These are phyloP conservation scores for Melastoma candidum DNA, from an alignment of 441 rosid genomes.

Conservation along the genomic window DNA sequence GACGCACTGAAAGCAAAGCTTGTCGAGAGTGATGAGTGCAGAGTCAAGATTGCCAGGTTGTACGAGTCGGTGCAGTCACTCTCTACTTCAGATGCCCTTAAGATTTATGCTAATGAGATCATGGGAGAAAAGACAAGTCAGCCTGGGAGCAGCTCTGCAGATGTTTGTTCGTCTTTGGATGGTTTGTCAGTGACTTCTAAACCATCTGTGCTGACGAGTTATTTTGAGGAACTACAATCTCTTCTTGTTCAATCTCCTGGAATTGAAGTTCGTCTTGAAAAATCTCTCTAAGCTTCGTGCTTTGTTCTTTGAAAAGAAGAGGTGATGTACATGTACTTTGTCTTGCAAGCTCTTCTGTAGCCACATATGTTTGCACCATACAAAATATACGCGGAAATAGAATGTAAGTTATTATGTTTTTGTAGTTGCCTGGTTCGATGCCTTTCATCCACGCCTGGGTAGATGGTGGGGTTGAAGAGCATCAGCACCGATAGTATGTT, in stretches of 20 bases:
- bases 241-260: slow-evolving; percentile 44
- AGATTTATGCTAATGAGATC: slow-evolving; percentile 32
- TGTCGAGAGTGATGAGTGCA: slow-evolving; percentile 36
- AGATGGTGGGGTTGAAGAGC: no score
- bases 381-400: no score
- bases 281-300: neutral
- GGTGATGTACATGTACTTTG: no score
- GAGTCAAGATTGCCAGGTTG: slow-evolving; percentile 30
- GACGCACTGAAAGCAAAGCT: slow-evolving; percentile 38
- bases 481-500: no score
- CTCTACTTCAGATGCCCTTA: slow-evolving; percentile 47
- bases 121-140: slow-evolving; percentile 22
- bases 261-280: slow-evolving; percentile 21
- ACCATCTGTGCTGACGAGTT: slow-evolving; percentile 25
- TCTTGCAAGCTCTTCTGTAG: no score
- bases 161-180: slow-evolving; percentile 11
- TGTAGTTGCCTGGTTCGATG: no score
- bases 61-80: slow-evolving; percentile 33
- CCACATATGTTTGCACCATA: no score
- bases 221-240: slow-evolving; percentile 34
- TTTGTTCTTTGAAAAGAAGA: no score
- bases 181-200: slow-evolving; percentile 16
- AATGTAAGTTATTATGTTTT: no score
- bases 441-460: no score
- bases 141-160: slow-evolving; percentile 19